Evolutionary conservation across 352 stramenopile genomes (phyloP), one percentile per base, ranked within the genome.

Genomic region (Phytophthora hybrid): DNA sequence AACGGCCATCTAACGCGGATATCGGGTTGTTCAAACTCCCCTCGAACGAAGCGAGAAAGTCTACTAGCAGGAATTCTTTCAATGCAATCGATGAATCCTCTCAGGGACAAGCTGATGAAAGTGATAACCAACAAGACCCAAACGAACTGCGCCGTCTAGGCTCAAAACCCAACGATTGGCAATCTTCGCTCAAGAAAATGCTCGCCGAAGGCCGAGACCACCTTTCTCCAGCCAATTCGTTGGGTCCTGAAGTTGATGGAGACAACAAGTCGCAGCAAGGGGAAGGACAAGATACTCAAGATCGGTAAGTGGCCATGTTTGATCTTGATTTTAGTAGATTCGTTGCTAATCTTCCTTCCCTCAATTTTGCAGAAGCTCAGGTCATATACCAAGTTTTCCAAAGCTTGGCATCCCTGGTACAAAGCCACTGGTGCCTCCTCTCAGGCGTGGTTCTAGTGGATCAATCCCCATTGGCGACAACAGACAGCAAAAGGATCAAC

Each of bases 141-240:
- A 55, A 5, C 18, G 47, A 76, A 13, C 32, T 59, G 47, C 51
- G 14, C 55, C 58, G 44, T 31, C 59, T n/a, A 63, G 11, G 46
- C 46, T 63, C 57, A 53, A 81, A 67, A 29, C 57, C n/a, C 34
- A 66, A n/a, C 7, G 71, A 84, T 18, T 93, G 85, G 84, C 87
- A 92, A 31, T 69, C 59, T 8, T 90, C 82, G 0, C 66, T 93
- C 2, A 92, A 90, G 65, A 81, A 86, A 53, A 74, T 90, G 31
- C 75, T 92, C 0, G 83, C 80, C 0, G 76, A 82, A 51, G 83
- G 83, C 0, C 78, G 83, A 39, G 60, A 76, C 7, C 63, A 74
- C 56, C 4, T 31, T 1, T 68, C 71, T 1, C 13, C 44, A 21
- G 16, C 63, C 5, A 32, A 26, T 8, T 59, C 63, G n/a, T 4